These are phyloP conservation scores for Hirschioporus abietinus DNA, from an alignment of 768 basidiomycete genomes.

Conservation along the genomic window DNA sequence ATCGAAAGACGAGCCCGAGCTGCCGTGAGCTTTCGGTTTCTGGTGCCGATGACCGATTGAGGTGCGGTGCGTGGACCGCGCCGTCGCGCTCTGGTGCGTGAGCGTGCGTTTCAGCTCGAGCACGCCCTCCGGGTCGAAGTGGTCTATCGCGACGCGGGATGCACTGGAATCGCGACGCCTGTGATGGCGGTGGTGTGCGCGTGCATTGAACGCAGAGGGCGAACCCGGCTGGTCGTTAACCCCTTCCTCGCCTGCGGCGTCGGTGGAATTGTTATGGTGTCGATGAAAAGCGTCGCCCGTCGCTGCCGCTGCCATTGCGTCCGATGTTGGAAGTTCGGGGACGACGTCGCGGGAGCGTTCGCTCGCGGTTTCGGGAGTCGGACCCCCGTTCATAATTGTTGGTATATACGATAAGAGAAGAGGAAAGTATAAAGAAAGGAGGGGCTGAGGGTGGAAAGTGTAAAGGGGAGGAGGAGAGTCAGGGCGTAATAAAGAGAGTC, in stretches of 20 bases:
- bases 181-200: not conserved
- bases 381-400: not conserved
- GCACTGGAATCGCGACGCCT: not conserved
- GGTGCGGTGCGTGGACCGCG: not conserved
- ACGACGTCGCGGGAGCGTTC: not conserved
- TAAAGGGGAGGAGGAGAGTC: not conserved
- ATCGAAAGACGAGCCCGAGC: not conserved
- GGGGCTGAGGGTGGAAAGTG: not conserved
- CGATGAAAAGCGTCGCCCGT: not conserved
- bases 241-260: not conserved
- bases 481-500: not conserved
- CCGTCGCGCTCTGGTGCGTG: constrained; percentile 1
- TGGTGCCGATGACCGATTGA: not conserved
- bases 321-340: not conserved
- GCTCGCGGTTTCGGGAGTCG: not conserved
- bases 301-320: not conserved
- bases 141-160: constrained; percentile 10
- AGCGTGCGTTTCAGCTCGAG: constrained; percentile 5
- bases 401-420: not conserved
- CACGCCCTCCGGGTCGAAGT: constrained; percentile 12
- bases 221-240: not conserved
- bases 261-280: not conserved
- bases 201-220: not conserved
- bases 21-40: not conserved
- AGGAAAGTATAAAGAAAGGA: not conserved